phyloP scores from a whole-genome alignment of 1,284 basidiomycete species.

The Pholiota adiposa region DNA sequence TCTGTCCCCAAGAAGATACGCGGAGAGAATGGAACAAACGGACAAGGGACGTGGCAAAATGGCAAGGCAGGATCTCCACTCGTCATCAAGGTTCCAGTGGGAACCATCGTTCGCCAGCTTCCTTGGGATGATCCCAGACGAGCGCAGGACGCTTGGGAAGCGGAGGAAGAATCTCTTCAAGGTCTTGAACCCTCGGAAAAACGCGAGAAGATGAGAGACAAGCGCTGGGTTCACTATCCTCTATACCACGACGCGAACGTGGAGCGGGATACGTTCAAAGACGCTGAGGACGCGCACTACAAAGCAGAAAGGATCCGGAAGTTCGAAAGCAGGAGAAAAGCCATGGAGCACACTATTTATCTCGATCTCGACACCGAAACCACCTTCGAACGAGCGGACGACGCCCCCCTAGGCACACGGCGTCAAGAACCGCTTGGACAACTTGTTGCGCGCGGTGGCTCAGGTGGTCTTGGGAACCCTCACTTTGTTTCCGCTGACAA shows the following conservation, averaged over 20 bases:
- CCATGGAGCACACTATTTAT: constrained; percentile 47
- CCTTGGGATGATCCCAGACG: constrained; percentile 63
- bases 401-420: constrained; percentile 72
- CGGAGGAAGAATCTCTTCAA: constrained; percentile 64
- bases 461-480: constrained; percentile 90
- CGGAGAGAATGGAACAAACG: constrained; percentile 70
- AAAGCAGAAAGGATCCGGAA: constrained; percentile 67
- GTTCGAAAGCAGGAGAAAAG: constrained; percentile 46
- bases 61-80: constrained; percentile 76
- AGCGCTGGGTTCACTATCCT: constrained; percentile 84
- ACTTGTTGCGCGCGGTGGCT: constrained; percentile 80
- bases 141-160: constrained; percentile 67
- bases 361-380: constrained; percentile 66
- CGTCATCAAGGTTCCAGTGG: constrained; percentile 82
- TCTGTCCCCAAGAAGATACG: constrained; percentile 71
- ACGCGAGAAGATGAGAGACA: constrained; percentile 62
- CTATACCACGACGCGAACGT: constrained; percentile 64
- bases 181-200: constrained; percentile 52
- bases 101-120: constrained; percentile 86
- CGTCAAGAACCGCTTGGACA: constrained; percentile 65
- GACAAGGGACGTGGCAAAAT: constrained; percentile 85
- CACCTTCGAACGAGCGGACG: constrained; percentile 45
- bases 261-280: constrained; percentile 68
- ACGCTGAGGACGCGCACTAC: constrained; percentile 71
- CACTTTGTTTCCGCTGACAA: constrained; percentile 74